These are phyloP conservation scores for Sistotremastrum suecicum DNA, from an alignment of 768 basidiomycete species.

Conservation along the genomic window DNA sequence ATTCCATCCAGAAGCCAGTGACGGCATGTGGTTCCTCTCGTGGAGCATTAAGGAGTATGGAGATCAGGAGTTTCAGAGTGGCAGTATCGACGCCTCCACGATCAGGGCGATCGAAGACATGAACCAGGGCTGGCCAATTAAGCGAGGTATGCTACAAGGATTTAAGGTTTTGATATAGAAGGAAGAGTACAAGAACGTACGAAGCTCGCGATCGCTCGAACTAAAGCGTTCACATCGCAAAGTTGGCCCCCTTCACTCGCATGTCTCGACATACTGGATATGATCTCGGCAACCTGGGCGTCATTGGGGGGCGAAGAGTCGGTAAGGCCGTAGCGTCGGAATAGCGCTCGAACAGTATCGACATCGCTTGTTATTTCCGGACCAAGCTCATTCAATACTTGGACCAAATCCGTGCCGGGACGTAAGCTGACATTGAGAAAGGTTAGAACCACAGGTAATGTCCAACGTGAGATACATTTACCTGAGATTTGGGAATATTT, in stretches of 20 bases:
- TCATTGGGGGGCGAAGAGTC: conserved; percentile 60
- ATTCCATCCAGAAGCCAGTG: conserved; percentile 71
- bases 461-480: conserved; percentile 17
- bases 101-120: conserved; percentile 75
- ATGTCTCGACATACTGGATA: conserved; percentile 49
- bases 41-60: conserved; percentile 72
- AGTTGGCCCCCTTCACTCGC: conserved; percentile 59
- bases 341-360: conserved; percentile 53
- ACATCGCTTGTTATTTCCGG: conserved; percentile 65
- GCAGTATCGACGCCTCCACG: conserved; percentile 80
- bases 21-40: conserved; percentile 72
- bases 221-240: conserved; percentile 63
- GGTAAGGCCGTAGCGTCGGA: conserved; percentile 64
- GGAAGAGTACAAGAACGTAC: conserved; percentile 30
- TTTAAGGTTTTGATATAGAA: conserved; percentile 4
- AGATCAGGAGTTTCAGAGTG: conserved; percentile 77
- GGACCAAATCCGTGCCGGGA: conserved; percentile 53
- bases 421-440: conserved; percentile 34
- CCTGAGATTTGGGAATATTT: conserved; percentile 65
- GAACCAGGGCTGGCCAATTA: conserved; percentile 73
- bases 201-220: conserved; percentile 58
- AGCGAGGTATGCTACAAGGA: conserved; percentile 41
- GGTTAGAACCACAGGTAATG: conserved; percentile 8
- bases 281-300: conserved; percentile 54
- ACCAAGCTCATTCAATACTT: conserved; percentile 63